phyloP scores from a whole-genome alignment of 805 yeast genomes.

The Kazachstania taianensis region DNA sequence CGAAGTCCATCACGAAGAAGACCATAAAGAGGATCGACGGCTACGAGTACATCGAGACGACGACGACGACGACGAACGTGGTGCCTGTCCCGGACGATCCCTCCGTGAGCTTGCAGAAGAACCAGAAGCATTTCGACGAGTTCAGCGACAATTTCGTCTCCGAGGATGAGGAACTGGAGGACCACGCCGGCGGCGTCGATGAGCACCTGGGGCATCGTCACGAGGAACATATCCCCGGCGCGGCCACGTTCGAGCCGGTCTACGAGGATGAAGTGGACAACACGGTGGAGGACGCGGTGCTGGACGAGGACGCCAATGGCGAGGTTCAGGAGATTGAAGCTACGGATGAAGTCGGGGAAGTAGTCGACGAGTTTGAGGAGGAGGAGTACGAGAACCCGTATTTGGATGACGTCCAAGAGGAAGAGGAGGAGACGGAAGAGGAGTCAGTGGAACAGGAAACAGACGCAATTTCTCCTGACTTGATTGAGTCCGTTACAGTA shows the following conservation, averaged over 20 bases:
- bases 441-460: not conserved
- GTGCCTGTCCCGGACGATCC: constrained; percentile 3
- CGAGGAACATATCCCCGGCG: too few species aligned
- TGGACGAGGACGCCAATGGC: constrained; percentile 1
- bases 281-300: not conserved
- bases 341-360: constrained; percentile 3
- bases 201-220: not conserved
- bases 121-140: constrained; percentile 24
- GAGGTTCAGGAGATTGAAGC: constrained; percentile 3
- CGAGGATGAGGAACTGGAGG: constrained; percentile 10
- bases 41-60: constrained; percentile 39
- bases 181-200: constrained; percentile 3
- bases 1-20: constrained; percentile 45
- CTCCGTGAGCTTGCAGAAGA: not conserved
- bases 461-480: too few species aligned
- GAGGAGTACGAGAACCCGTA: not conserved
- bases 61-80: constrained; percentile 31
- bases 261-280: not conserved
- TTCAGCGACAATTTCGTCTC: constrained; percentile 21
- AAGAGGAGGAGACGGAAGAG: constrained; percentile 1
- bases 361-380: not conserved
- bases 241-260: not conserved
- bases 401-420: not conserved
- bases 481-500: too few species aligned
- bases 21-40: constrained; percentile 42